phyloP scores from a whole-genome alignment of 306 rosid species.

The Cucurbita pepo region DNA sequence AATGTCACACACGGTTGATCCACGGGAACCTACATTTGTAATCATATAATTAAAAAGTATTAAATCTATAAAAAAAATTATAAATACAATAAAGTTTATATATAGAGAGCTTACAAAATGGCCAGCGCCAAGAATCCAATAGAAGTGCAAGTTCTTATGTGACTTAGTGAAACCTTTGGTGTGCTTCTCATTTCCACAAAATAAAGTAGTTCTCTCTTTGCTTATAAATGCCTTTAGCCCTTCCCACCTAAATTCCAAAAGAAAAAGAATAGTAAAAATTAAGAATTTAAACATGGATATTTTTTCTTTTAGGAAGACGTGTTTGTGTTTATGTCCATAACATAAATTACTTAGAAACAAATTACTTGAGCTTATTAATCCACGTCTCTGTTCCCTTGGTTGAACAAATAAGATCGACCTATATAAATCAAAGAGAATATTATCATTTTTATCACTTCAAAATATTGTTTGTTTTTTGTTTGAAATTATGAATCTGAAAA shows the following conservation, averaged over 20 bases:
- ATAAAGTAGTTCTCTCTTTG: conserved; percentile 39
- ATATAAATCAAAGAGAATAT: too few relatives aligned
- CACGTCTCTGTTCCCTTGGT: conserved; percentile 84
- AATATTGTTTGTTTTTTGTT: neutral
- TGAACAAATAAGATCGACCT: conserved; percentile 83
- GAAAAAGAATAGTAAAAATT: neutral
- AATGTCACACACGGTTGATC: conserved; percentile 78
- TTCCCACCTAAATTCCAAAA: conserved; percentile 46
- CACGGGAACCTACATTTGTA: conserved; percentile 48
- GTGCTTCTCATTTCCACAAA: conserved; percentile 23
- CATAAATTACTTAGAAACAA: neutral
- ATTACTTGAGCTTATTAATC: conserved; percentile 63
- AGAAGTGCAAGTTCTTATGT: conserved; percentile 53
- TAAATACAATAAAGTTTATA: neutral
- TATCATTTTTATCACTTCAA: too few relatives aligned
- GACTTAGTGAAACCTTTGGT: conserved; percentile 46
- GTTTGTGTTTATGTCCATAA: too few relatives aligned
- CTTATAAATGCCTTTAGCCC: conserved; percentile 42
- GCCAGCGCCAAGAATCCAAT: conserved; percentile 97
- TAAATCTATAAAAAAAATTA: neutral
- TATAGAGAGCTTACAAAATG: conserved; percentile 61
- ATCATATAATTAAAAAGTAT: neutral
- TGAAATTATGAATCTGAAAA: too few relatives aligned
- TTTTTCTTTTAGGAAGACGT: too few relatives aligned
- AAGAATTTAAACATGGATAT: too few relatives aligned